Evolutionary conservation across 208 protist genomes (phyloP), one percentile per base, ranked within the genome.

Genomic region (Trypanosoma melophagium): DNA sequence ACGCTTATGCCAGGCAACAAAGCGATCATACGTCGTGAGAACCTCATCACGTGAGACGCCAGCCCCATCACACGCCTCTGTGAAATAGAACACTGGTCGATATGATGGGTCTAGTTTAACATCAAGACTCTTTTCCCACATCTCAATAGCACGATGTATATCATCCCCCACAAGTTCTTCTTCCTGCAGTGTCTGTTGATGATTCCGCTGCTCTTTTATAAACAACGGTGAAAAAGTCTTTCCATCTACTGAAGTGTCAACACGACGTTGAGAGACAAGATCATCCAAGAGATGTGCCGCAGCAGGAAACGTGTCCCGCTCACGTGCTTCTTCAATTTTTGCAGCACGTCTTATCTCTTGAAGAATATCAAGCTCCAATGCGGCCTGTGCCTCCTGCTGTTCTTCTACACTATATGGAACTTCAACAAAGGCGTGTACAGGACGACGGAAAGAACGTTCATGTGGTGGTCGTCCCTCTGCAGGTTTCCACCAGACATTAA

Each of bases 401-500:
- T 84, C 82, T 16, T 74, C 73, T 1, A 66, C 61, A 45, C 82
- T 80, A 24, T 69, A 69, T 4, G 77, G 38, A 52, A 82, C 61
- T 19, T 53, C 38, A 47, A 89, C 82, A 69, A 89, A 87, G 14
- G 78, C 86, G 44, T 78, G 81, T n/a, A 92, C 78, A 12, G 86
- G 71, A 8, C 82, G 80, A 17, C 67, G 71, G 63, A 92, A 89
- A 22, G 47, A 67, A 35, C 5, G 19, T 40, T 67, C 68, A 25
- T 60, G 56, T 53, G 51, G 4, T 13, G 53, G 53, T 24, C 64
- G 7, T 49, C 56, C n/a, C 0, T 53, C 28, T 19, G 68, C 49
- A 12, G 76, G 76, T 12, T 49, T 55, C 87, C 87, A 93, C 87
- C 87, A 93, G 50, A 89, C 87, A 19, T 14, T 68, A 21, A 80